Conservation (phyloP, 331 rosid species). For the Ulmus americana region DNA sequence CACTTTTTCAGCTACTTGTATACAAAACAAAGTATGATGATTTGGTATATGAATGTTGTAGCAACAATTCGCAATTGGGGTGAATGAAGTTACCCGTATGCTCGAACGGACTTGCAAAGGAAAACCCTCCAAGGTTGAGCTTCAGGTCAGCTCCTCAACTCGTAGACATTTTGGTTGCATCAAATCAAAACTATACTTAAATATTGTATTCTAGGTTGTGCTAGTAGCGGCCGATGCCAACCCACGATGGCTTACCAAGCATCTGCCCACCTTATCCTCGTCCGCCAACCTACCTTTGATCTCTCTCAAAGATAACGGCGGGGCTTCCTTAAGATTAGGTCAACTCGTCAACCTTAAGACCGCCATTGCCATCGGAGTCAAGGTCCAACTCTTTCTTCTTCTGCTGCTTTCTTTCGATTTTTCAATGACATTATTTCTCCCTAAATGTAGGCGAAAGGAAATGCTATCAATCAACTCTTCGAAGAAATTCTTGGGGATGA, state of each 20-base stretch:
- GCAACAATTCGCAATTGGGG: constrained; percentile 80
- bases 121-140: constrained; percentile 24
- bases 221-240: constrained; percentile 64
- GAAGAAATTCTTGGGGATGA: constrained; percentile 33
- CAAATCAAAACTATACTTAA: neutral
- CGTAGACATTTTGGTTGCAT: no score
- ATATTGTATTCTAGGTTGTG: constrained; percentile 42
- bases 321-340: constrained; percentile 68
- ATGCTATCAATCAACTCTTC: constrained; percentile 39
- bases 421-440: neutral
- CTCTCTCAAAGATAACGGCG: constrained; percentile 51
- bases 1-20: neutral
- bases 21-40: no score
- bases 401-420: neutral
- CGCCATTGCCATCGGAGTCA: constrained; percentile 71
- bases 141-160: constrained; percentile 34
- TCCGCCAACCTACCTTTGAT: constrained; percentile 65
- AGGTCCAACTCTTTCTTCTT: constrained; percentile 36
- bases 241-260: constrained; percentile 70
- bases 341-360: constrained; percentile 63
- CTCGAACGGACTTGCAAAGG: constrained; percentile 48
- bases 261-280: constrained; percentile 56
- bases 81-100: constrained; percentile 69
- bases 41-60: constrained; percentile 12
- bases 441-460: constrained; percentile 47